phyloP scores from a whole-genome alignment of 75 land plant genomes.

The Isoetes taiwanensis region DNA sequence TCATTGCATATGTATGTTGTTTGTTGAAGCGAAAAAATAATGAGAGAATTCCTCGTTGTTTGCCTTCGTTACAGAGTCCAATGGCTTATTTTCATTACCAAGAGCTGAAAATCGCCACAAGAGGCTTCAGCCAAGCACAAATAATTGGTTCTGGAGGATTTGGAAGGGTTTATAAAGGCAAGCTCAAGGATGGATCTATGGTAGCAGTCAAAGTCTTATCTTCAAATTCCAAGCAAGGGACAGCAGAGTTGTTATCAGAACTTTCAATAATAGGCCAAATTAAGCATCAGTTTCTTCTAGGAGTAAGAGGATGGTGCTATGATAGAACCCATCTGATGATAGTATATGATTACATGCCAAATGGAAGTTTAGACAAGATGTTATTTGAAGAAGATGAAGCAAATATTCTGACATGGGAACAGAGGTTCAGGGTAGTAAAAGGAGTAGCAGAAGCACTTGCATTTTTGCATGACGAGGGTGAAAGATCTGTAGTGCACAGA shows the following conservation, averaged over 20 bases:
- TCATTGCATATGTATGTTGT: too few species aligned
- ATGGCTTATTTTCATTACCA: too few species aligned
- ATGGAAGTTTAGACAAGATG: background rate
- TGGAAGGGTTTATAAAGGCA: too few species aligned
- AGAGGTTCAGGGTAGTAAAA: background rate
- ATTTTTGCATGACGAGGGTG: background rate
- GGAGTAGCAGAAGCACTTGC: background rate
- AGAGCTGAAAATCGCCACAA: conserved; percentile 30
- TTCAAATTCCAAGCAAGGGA: too few species aligned
- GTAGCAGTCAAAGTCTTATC: too few species aligned
- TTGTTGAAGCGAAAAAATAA: too few species aligned
- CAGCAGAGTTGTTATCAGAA: too few species aligned
- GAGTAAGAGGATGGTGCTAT: conserved; percentile 4
- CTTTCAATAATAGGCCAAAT: too few species aligned
- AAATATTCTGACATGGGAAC: background rate
- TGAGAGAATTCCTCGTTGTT: too few species aligned
- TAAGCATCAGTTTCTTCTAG: too few species aligned
- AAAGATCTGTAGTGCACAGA: background rate
- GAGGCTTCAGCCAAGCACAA: conserved; percentile 20
- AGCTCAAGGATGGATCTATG: too few species aligned
- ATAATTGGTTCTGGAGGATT: conserved; percentile 28
- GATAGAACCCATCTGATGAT: background rate
- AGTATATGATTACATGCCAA: background rate
- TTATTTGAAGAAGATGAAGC: background rate
- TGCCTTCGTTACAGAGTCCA: too few species aligned